Base-by-base conservation (phyloP, 108 stramenopile species). In the Nitzschia putrida region DNA sequence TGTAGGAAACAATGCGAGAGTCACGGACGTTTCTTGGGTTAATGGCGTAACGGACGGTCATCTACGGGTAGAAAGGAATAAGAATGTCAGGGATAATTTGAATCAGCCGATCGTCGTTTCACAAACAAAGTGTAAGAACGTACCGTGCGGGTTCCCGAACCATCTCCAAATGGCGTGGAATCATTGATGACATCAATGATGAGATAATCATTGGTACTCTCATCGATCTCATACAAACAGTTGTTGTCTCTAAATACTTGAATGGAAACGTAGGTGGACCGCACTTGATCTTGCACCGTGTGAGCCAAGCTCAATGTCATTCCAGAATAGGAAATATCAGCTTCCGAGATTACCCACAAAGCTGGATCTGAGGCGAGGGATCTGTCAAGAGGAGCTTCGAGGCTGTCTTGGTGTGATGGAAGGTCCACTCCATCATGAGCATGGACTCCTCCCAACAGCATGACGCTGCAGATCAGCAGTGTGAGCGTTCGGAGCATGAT, bases 111-210 rank as follows among this genome's bases (percentile, higher is more conserved):
- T n/a, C n/a, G n/a, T n/a, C n/a, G n/a, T n/a, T n/a, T n/a, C n/a
- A n/a, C n/a, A n/a, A n/a, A n/a, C n/a, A n/a, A n/a, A n/a, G n/a
- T n/a, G 47, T 49, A 49, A 0, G 18, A 21, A 18, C 61, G 18
- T 63, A 63, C 61, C 61, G 37, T n/a, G 44, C 61, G 42, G 21
- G 44, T 45, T 10, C 22, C 16, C 24, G 61, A 63, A 3, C 61
- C 61, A 47, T 63, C 61, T 21, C 61, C 61, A 63, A 45, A 63
- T 8, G 61, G 38, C 20, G 61, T 63, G 22, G 24, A 45, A 47
- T 63, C 61, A 63, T 63, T 63, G 43, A 63, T 24, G 9, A 63
- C 23, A 63, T 63, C 61, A 8, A 63, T 8, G 12, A 39, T 45
- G 10, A 63, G 18, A 8, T 63, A 63, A 21, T 44, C 13, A 38